These are phyloP conservation scores for Candida ficus DNA, from an alignment of 805 yeast species.

Conservation along the genomic window DNA sequence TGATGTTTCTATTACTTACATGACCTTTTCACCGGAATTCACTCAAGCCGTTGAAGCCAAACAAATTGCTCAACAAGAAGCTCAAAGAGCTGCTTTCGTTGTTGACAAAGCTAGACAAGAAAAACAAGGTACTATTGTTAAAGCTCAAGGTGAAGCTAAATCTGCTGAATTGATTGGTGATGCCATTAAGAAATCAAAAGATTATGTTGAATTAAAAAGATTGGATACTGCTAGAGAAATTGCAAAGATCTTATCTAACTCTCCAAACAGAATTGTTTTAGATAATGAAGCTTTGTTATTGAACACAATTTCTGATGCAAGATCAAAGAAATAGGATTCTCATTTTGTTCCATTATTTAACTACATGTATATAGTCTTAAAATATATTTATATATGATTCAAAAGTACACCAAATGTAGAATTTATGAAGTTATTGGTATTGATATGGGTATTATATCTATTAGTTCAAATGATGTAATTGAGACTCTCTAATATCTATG, in stretches of 20 bases:
- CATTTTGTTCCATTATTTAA: neutral
- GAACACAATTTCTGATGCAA: conserved; percentile 79
- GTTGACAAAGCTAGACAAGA: conserved; percentile 98
- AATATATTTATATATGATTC: neutral
- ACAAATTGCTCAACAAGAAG: conserved; percentile 99
- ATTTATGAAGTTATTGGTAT: too few relatives aligned
- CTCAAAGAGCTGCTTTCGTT: conserved; percentile 95
- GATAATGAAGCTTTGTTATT: conserved; percentile 90
- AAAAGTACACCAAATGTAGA: too few relatives aligned
- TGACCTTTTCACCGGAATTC: conserved; percentile 98
- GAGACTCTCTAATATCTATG: too few relatives aligned
- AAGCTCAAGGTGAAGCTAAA: conserved; percentile 97
- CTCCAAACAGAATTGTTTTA: conserved; percentile 88
- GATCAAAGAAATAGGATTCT: conserved; percentile 34
- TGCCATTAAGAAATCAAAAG: conserved; percentile 93
- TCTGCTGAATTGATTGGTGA: conserved; percentile 98
- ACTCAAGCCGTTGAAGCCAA: conserved; percentile 97
- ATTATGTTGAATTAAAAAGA: conserved; percentile 94
- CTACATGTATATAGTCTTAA: conserved; percentile 5
- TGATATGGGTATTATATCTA: too few relatives aligned
- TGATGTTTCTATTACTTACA: conserved; percentile 92
- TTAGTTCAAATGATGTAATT: too few relatives aligned
- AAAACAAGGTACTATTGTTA: conserved; percentile 93
- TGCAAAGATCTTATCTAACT: conserved; percentile 74
- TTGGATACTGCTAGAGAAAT: conserved; percentile 96